Conservation (phyloP, 306 rosid species). For the Acacia melanoxylon region DNA sequence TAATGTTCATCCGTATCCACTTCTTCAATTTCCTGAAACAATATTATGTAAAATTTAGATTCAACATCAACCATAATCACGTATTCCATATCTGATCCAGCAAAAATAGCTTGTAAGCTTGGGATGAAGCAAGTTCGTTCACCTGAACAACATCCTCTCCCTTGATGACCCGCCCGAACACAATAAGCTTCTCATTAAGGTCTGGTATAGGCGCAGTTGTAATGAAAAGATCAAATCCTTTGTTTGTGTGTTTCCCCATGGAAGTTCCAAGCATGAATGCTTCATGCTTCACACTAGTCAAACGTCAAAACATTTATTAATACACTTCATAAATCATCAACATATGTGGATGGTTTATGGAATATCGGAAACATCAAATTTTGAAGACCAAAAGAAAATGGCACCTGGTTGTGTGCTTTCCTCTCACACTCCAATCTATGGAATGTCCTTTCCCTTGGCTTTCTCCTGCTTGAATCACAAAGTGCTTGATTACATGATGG, state of each 20-base stretch:
- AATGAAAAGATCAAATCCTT: conserved; percentile 86
- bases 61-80: conserved; percentile 22
- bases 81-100: not conserved
- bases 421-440: conserved; percentile 83
- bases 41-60: conserved; percentile 21
- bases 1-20: conserved; percentile 95
- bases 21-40: conserved; percentile 72
- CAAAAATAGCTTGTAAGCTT: not conserved
- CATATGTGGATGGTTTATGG: not conserved
- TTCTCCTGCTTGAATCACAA: conserved; percentile 82
- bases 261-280: conserved; percentile 96
- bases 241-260: conserved; percentile 58
- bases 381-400: conserved; percentile 22
- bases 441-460: conserved; percentile 64
- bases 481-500: conserved; percentile 79
- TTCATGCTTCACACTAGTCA: conserved; percentile 79
- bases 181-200: conserved; percentile 76
- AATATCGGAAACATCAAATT: not conserved
- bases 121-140: conserved; percentile 23
- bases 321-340: conserved; percentile 10
- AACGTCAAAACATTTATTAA: conserved; percentile 10
- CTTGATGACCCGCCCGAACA: conserved; percentile 87
- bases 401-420: conserved; percentile 63
- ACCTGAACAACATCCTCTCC: conserved; percentile 99
- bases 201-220: conserved; percentile 99